A percentile compares a stretch with the other conserved stretches of the same genome.
Evolutionary conservation across 2,329 filamentous ascomycete species (phyloP).

Genomic region (Thermoascus crustaceus): DNA sequence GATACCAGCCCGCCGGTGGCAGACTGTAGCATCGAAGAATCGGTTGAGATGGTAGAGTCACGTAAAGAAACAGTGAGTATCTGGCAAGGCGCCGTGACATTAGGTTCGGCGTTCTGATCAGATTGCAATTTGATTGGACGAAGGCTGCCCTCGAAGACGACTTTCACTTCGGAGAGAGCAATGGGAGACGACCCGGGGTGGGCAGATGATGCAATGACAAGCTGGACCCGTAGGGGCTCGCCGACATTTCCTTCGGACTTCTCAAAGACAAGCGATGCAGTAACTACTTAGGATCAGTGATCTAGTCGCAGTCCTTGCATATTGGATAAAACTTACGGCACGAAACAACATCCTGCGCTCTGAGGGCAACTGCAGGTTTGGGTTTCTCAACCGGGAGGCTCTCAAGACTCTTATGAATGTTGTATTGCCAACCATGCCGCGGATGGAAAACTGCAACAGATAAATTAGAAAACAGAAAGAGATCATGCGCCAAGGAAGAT

Average conservation of each 20-base stretch:
- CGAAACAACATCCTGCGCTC: slow-evolving; percentile 41
- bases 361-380: slow-evolving; percentile 40
- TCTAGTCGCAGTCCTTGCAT: neutral
- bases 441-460: slow-evolving; percentile 29
- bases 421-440: slow-evolving; percentile 31
- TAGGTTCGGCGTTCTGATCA: slow-evolving; percentile 18
- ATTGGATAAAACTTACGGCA: slow-evolving; percentile 39
- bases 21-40: slow-evolving; percentile 23
- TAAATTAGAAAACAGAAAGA: slow-evolving; percentile 5
- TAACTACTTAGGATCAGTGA: slow-evolving; percentile 34
- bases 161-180: slow-evolving; percentile 39
- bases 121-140: slow-evolving; percentile 35
- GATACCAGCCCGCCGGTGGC: slow-evolving; percentile 27
- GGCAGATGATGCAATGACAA: slow-evolving; percentile 44
- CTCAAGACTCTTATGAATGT: slow-evolving; percentile 42
- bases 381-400: slow-evolving; percentile 26
- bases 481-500: slow-evolving; percentile 3
- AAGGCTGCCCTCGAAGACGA: slow-evolving; percentile 47
- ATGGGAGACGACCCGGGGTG: slow-evolving; percentile 40
- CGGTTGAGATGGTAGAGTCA: slow-evolving; percentile 22
- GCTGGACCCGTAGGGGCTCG: slow-evolving; percentile 49
- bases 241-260: slow-evolving; percentile 51
- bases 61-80: slow-evolving; percentile 27
- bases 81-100: slow-evolving; percentile 15
- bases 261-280: slow-evolving; percentile 45